Base-by-base conservation (phyloP, 345 rosid species). In the Combretum micranthum region DNA sequence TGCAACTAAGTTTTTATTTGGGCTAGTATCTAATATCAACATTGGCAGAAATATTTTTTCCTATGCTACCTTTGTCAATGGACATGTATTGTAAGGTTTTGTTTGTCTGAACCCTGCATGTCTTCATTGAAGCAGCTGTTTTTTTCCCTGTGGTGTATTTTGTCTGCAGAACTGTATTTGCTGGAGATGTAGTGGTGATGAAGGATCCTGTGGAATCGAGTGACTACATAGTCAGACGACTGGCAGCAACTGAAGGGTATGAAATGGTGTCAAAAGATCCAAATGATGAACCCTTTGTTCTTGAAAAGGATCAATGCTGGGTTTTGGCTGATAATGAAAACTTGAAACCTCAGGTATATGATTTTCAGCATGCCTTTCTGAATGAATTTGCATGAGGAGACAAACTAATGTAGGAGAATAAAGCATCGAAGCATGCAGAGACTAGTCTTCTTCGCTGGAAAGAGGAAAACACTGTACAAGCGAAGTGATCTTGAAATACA, bases 141-240 rank as follows among this genome's bases (percentile, higher is more conserved):
- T 32, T 32, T 32, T 32, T 9, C 9, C 39, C 39, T 32, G 9
- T 32, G 39, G 9, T 32, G 39, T 32, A 23, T 50, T 45, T 57
- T 22, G 44, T 63, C 58, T 44, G 20, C 80, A 87, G 99, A 63
- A 74, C 44, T 59, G 81, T 90, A 65, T 79, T 71, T 77, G 77
- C 85, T 72, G 99, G 99, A 68, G 99, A 94, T 67, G 90, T 85
- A n/a, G 87, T 94, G 57, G 84, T 94, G 59, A 42, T 89, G 64
- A 94, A 87, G 79, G 96, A 94, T 60, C 97, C 97, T 58, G 82
- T 63, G 53, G 56, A 71, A 15, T 66, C 80, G 16, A 78, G 78
- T 20, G 77, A 75, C 64, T 65, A 64, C 73, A 61, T 87, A 13
- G 85, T 94, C 53, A 87, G 97, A 76, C 80, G 96, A 80, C 76